phyloP scores from a whole-genome alignment of 805 yeast species.

The Debaryomyces tyrocola region DNA sequence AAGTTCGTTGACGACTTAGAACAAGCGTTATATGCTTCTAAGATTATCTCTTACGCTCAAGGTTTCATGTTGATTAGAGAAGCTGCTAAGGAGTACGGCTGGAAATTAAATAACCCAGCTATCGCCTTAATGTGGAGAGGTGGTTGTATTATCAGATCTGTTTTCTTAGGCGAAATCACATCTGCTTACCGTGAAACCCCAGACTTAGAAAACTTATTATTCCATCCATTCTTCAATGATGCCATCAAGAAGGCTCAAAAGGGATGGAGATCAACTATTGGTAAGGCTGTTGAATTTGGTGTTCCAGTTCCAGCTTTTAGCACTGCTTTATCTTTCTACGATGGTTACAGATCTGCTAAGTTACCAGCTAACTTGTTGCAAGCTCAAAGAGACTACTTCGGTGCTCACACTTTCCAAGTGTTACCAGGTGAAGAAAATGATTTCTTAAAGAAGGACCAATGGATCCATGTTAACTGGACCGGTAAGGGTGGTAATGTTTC shows the following conservation, averaged over 20 bases:
- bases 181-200: conserved; percentile 93
- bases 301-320: conserved; percentile 97
- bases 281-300: conserved; percentile 78
- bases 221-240: conserved; percentile 89
- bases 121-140: conserved; percentile 99
- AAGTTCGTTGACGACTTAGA: conserved; percentile 89
- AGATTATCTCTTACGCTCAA: conserved; percentile 97
- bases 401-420: conserved; percentile 98
- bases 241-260: conserved; percentile 92
- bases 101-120: conserved; percentile 97
- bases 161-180: conserved; percentile 95
- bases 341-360: conserved; percentile 94
- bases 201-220: conserved; percentile 90
- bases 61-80: conserved; percentile 99
- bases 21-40: conserved; percentile 98
- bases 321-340: conserved; percentile 96
- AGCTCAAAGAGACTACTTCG: conserved; percentile 99
- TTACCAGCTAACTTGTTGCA: conserved; percentile 97
- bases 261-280: conserved; percentile 92
- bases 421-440: conserved; percentile 82
- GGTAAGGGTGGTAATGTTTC: conserved; percentile 98
- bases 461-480: conserved; percentile 98
- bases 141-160: conserved; percentile 99
- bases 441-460: conserved; percentile 71
- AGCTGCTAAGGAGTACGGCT: conserved; percentile 94